Evolutionary conservation across 345 rosid genomes (phyloP).

Genomic region (Turnera subulata): DNA sequence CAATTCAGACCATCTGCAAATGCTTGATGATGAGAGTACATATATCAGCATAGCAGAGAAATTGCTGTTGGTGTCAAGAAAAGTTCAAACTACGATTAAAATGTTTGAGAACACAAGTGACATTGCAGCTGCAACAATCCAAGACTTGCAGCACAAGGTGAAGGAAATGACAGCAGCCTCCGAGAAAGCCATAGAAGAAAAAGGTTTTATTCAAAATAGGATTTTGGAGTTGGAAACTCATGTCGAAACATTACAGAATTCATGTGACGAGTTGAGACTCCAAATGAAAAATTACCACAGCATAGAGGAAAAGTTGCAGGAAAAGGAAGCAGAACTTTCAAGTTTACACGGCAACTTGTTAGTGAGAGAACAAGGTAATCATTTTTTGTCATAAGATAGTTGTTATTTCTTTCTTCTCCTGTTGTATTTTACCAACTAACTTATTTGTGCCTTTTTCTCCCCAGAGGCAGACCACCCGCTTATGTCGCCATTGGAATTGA

Average conservation of each 20-base stretch:
- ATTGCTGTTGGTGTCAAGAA: conserved; percentile 40
- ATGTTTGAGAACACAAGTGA: conserved; percentile 49
- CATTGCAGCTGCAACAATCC: conserved; percentile 45
- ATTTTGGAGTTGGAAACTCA: conserved; percentile 54
- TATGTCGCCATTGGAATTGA: conserved; percentile 48
- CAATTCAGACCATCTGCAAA: conserved; percentile 30
- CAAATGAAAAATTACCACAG: conserved; percentile 41
- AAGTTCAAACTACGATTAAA: conserved; percentile 35
- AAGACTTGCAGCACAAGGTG: conserved; percentile 57
- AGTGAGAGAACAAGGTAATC: conserved; percentile 56
- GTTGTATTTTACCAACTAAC: not conserved
- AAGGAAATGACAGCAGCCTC: conserved; percentile 32
- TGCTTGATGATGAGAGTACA: conserved; percentile 27
- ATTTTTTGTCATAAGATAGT: conserved; percentile 1
- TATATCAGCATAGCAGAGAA: conserved; percentile 35
- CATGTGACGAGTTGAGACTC: conserved; percentile 45
- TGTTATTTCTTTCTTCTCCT: conserved; percentile 1
- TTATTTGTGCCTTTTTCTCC: conserved; percentile 17
- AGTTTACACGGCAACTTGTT: conserved; percentile 25
- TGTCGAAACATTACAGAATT: conserved; percentile 41
- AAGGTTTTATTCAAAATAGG: conserved; percentile 39
- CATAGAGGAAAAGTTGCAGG: conserved; percentile 55
- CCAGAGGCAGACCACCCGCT: conserved; percentile 52
- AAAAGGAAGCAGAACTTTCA: conserved; percentile 54
- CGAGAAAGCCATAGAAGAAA: conserved; percentile 45